These are phyloP conservation scores for Paraphaeosphaeria minitans DNA, from an alignment of 2,329 filamentous ascomycete genomes.

Conservation along the genomic window DNA sequence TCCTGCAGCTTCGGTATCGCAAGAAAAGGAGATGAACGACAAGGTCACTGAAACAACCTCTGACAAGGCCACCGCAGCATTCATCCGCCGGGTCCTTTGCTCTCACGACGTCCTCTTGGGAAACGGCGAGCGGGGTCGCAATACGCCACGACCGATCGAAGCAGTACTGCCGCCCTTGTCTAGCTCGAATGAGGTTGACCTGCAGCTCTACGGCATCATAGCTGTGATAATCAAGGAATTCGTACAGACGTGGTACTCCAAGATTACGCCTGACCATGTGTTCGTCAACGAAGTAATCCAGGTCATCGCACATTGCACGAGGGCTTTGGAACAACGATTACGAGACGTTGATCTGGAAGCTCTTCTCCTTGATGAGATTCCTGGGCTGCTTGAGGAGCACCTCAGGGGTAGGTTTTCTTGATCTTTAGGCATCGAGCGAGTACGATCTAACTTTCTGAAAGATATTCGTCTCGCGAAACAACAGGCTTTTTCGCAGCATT, in stretches of 20 bases:
- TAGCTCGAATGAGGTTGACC: constrained; percentile 90
- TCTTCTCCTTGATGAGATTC: constrained; percentile 84
- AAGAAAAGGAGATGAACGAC: constrained; percentile 27
- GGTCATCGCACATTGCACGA: constrained; percentile 89
- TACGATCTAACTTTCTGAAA: constrained; percentile 48
- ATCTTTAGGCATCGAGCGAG: constrained; percentile 23
- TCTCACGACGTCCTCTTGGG: constrained; percentile 62
- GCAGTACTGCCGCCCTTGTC: constrained; percentile 88
- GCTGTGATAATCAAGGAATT: constrained; percentile 89
- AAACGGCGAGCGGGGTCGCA: constrained; percentile 58
- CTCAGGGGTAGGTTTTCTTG: constrained; percentile 66
- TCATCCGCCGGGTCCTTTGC: constrained; percentile 85
- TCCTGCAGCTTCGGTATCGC: constrained; percentile 24
- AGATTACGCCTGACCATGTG: constrained; percentile 86
- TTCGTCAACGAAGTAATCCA: constrained; percentile 89
- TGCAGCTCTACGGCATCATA: constrained; percentile 90
- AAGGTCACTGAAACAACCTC: constrained; percentile 57
- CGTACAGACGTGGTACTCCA: constrained; percentile 90
- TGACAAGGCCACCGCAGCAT: constrained; percentile 76
- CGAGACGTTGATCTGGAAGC: constrained; percentile 82
- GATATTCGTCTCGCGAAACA: constrained; percentile 73
- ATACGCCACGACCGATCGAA: constrained; percentile 71
- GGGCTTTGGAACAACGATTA: constrained; percentile 83
- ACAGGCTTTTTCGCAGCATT: constrained; percentile 61
- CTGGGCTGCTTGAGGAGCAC: constrained; percentile 79